A percentile compares a stretch with the other conserved stretches of the same genome.
phyloP scores from a whole-genome alignment of 2,329 filamentous ascomycete species.

The Cadophora sp. region DNA sequence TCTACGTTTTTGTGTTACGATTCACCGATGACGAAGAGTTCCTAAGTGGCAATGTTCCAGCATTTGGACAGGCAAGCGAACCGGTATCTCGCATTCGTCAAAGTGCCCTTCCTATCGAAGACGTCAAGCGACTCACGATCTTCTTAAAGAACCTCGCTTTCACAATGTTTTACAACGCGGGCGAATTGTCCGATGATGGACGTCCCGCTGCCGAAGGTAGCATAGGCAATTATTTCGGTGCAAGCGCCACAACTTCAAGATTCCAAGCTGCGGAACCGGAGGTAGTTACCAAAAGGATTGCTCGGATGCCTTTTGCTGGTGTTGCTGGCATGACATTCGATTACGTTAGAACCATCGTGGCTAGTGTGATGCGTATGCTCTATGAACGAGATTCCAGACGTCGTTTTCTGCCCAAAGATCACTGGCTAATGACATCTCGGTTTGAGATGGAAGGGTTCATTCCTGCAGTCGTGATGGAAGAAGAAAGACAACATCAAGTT shows the following conservation, averaged over 20 bases:
- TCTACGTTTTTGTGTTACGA: conserved; percentile 91
- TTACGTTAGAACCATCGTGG: conserved; percentile 81
- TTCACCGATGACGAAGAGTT: conserved; percentile 98
- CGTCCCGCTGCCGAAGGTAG: conserved; percentile 47
- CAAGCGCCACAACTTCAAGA: conserved; percentile 34
- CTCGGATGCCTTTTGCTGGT: conserved; percentile 58
- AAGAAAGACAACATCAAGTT: conserved; percentile 77
- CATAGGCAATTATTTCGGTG: conserved; percentile 54
- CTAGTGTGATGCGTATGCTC: conserved; percentile 81
- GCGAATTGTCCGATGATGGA: conserved; percentile 62
- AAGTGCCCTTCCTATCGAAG: conserved; percentile 72
- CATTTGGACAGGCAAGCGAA: conserved; percentile 47
- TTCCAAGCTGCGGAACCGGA: conserved; percentile 33
- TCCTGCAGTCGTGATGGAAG: conserved; percentile 83
- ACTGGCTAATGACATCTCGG: conserved; percentile 91
- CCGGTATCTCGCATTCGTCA: conserved; percentile 58
- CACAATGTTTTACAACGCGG: conserved; percentile 82
- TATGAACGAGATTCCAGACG: conserved; percentile 93
- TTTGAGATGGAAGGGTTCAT: conserved; percentile 93
- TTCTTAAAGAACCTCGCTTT: conserved; percentile 95
- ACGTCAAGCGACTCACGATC: conserved; percentile 76
- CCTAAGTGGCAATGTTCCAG: conserved; percentile 64
- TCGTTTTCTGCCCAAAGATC: conserved; percentile 79
- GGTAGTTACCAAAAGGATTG: conserved; percentile 25
- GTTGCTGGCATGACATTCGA: conserved; percentile 77